A percentile compares a stretch with the other conserved stretches of the same genome.
Evolutionary conservation across 2,329 filamentous ascomycete species (phyloP).

Genomic region (Hypocreales sp.): DNA sequence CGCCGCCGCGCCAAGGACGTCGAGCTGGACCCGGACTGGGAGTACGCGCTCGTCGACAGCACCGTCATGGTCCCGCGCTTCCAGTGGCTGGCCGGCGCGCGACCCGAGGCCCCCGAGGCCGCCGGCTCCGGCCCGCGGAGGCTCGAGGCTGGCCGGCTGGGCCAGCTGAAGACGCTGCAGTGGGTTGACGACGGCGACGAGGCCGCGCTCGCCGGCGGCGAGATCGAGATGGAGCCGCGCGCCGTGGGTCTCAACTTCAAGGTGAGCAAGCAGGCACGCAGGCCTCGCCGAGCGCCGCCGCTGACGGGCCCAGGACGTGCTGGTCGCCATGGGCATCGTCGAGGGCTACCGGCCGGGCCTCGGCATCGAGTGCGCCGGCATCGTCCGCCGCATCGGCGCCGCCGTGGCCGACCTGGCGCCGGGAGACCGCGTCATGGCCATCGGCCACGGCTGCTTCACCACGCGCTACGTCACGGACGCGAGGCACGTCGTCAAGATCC

Average conservation of each 20-base stretch:
- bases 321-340: constrained; percentile 15
- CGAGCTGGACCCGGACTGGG: constrained; percentile 2
- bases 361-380: constrained; percentile 13
- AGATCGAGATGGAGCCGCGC: constrained; percentile 1
- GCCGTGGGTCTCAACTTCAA: constrained; percentile 2
- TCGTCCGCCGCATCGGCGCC: constrained; percentile 11
- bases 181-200: neutral
- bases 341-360: constrained; percentile 1
- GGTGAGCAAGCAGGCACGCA: too few species aligned
- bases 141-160: neutral
- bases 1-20: neutral
- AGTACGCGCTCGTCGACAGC: neutral
- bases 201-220: neutral
- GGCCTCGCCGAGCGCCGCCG: too few species aligned
- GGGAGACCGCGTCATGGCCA: constrained; percentile 16
- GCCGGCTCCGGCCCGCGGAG: neutral
- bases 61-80: neutral
- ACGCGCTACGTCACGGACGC: constrained; percentile 10
- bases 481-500: constrained; percentile 14
- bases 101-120: neutral
- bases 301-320: constrained; percentile 15
- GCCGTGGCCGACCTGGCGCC: constrained; percentile 8
- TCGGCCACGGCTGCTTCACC: constrained; percentile 7
- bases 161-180: neutral
- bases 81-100: neutral